A percentile compares a stretch with the other conserved stretches of the same genome.
Conservation (phyloP, 2,329 filamentous ascomycete species). For the Talaromyces sp. region DNA sequence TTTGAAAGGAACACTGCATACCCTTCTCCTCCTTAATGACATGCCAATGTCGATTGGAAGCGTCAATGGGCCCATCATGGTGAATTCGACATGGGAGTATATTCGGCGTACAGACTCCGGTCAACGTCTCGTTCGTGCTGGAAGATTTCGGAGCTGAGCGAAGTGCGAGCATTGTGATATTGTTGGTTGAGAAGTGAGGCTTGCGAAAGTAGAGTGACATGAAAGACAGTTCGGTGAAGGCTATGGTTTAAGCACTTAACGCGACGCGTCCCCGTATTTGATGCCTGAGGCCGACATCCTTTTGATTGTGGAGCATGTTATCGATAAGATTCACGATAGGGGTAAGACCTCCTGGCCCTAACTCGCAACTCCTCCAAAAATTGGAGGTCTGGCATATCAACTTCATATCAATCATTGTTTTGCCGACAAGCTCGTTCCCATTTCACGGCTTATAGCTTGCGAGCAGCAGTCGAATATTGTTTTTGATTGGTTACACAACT, state of each 20-base stretch:
- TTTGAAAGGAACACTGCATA: slow-evolving; percentile 18
- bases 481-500: too few species aligned
- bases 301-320: not conserved
- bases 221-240: not conserved
- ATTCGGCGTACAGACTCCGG: slow-evolving; percentile 56
- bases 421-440: too few species aligned
- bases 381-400: not conserved
- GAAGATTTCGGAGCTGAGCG: slow-evolving; percentile 26
- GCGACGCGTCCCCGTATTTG: slow-evolving; percentile 5
- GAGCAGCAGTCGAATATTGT: too few species aligned
- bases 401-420: too few species aligned
- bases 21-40: slow-evolving; percentile 50
- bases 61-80: slow-evolving; percentile 68
- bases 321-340: not conserved
- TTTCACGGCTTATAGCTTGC: too few species aligned
- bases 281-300: not conserved
- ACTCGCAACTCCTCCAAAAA: not conserved
- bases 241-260: not conserved
- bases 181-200: too few species aligned
- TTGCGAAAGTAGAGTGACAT: not conserved
- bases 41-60: slow-evolving; percentile 66
- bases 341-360: not conserved
- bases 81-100: slow-evolving; percentile 77
- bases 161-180: slow-evolving; percentile 34
- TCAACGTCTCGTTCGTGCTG: not conserved